Base-by-base conservation (phyloP, 1,284 basidiomycete species). In the Hemileia vastatrix region DNA sequence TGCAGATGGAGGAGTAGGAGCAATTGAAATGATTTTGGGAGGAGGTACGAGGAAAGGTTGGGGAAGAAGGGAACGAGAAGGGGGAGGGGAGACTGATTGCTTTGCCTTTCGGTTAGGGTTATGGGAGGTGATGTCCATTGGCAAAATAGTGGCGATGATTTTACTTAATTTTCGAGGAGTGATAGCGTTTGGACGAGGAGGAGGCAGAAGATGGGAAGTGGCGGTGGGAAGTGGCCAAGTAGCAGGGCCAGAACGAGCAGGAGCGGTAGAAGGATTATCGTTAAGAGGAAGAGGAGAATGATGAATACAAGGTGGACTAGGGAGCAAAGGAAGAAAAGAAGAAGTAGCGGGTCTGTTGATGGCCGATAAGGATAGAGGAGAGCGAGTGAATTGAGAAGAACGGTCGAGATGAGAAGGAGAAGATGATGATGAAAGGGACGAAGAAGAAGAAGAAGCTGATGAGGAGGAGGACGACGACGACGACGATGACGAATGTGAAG, bases 1-100 rank as follows among this genome's bases (percentile, higher is more conserved):
- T 32, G 57, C 57, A 3, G 31, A 21, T n/a, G 57, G 57, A 5
- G 57, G 57, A 19, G 57, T 58, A 5, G 57, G 57, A 6, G 57
- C 57, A 19, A 58, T 58, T 31, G 18, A 50, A 32, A 58, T 18
- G 23, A 58, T 58, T 5, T 3, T 15, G 2, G 57, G 57, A 13
- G 57, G 57, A 13, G 27, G 47, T 11, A 11, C 18, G 47, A 21
- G 47, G 11, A 21, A 6, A 8, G 19, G 6, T 21, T 11, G 47
- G 18, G 47, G 9, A 43, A 43, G 9, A 8, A n/a, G n/a, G 40
- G 40, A n/a, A 43, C 9, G 40, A n/a, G n/a, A 8, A 43, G 40
- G 40, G 9, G n/a, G 40, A 8, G 9, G 8, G 40, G 40, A 8
- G 40, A 43, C 40, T 43, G 40, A 43, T n/a, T n/a, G n/a, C n/a